phyloP scores from a whole-genome alignment of 805 yeast genomes.

The Zygosaccharomyces gambellarensis region DNA sequence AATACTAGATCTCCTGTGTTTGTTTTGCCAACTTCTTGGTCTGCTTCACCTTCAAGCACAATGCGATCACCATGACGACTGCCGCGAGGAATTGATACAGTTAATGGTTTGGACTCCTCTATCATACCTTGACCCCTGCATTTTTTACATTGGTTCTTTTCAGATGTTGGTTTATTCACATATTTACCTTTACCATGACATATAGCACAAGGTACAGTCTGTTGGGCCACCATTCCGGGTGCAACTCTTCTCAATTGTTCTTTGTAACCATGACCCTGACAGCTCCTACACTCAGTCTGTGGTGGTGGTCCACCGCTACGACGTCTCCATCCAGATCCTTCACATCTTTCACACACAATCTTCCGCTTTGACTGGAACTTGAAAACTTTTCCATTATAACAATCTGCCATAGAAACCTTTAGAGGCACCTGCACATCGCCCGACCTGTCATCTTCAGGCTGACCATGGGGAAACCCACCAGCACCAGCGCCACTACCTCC shows the following conservation, averaged over 20 bases:
- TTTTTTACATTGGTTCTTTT: slow-evolving; percentile 68
- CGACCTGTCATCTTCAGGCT: slow-evolving; percentile 5
- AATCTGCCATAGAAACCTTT: slow-evolving; percentile 62
- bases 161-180: slow-evolving; percentile 20
- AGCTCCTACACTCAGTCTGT: slow-evolving; percentile 55
- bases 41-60: slow-evolving; percentile 64
- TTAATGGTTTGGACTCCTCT: slow-evolving; percentile 66
- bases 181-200: slow-evolving; percentile 71
- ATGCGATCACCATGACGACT: slow-evolving; percentile 57
- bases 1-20: slow-evolving; percentile 75
- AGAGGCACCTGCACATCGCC: slow-evolving; percentile 54
- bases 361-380: slow-evolving; percentile 69
- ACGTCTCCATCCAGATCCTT: slow-evolving; percentile 66
- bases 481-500: not conserved
- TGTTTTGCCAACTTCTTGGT: slow-evolving; percentile 61
- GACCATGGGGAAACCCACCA: not conserved
- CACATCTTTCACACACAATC: slow-evolving; percentile 65
- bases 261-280: slow-evolving; percentile 68
- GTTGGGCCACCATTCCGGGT: slow-evolving; percentile 69
- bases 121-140: slow-evolving; percentile 63
- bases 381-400: slow-evolving; percentile 75
- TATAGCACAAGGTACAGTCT: slow-evolving; percentile 52
- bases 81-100: slow-evolving; percentile 74
- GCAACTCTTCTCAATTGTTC: slow-evolving; percentile 60
- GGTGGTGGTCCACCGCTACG: slow-evolving; percentile 34